A percentile compares a stretch with the other conserved stretches of the same genome.
These are phyloP conservation scores for Trametes meyenii DNA, from an alignment of 768 basidiomycete genomes.

Conservation along the genomic window DNA sequence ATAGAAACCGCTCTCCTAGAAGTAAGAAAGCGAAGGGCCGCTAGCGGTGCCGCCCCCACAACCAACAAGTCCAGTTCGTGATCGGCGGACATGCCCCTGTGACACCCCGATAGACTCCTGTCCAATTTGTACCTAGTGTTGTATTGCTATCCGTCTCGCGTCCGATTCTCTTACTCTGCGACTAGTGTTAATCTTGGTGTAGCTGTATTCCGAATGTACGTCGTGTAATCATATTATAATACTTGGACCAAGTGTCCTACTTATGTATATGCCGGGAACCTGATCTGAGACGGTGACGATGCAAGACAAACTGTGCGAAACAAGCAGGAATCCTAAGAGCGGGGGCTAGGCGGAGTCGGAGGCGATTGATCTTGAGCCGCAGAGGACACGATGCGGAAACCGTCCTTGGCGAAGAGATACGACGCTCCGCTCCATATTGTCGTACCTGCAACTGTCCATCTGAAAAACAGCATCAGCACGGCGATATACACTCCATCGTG, in stretches of 20 bases:
- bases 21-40: constrained; percentile 46
- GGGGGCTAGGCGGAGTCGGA: neutral
- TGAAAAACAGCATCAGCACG: constrained; percentile 34
- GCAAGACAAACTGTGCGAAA: neutral
- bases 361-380: constrained; percentile 15
- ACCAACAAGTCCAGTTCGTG: neutral
- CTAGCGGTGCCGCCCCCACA: neutral
- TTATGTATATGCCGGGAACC: constrained; percentile 1
- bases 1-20: constrained; percentile 71
- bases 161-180: neutral
- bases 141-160: constrained; percentile 9
- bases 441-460: constrained; percentile 85
- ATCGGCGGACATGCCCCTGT: neutral
- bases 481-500: neutral
- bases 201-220: constrained; percentile 13
- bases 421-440: constrained; percentile 92
- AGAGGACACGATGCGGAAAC: constrained; percentile 54
- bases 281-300: neutral
- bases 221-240: constrained; percentile 7
- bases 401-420: constrained; percentile 76
- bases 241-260: neutral
- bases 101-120: neutral
- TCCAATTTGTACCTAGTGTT: neutral
- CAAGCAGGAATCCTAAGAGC: neutral
- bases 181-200: constrained; percentile 9